Percentiles rank a stretch among this genome's conserved stretches.
phyloP scores from a whole-genome alignment of 305 asterid genomes.

The Fraxinus angustifolia region DNA sequence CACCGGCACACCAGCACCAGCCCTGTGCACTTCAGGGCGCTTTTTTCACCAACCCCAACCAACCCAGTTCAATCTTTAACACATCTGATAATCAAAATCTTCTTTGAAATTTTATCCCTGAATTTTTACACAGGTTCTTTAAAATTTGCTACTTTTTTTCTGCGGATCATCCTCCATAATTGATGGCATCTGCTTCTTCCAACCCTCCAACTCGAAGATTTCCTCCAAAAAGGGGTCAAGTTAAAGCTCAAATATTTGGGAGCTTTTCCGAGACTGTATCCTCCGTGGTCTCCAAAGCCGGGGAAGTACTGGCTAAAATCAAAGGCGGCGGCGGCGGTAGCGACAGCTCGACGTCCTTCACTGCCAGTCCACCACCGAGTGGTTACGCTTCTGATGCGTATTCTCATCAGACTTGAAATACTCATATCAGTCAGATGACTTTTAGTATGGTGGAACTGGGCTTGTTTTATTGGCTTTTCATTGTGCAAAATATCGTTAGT shows the following conservation, averaged over 20 bases:
- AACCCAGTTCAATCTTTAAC: neutral
- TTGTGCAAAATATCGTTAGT: neutral
- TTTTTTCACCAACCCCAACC: neutral
- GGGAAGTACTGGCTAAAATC: constrained; percentile 28
- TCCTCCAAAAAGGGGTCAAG: constrained; percentile 40
- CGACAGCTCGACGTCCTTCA: constrained; percentile 1
- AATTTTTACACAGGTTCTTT: neutral
- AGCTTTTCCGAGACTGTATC: constrained; percentile 31
- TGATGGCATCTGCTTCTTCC: constrained; percentile 28
- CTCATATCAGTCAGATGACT: neutral
- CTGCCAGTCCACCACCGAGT: constrained; percentile 15
- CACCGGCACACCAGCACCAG: neutral
- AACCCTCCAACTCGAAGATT: constrained; percentile 9
- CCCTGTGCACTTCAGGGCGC: neutral
- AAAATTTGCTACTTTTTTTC: neutral
- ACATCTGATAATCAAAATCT: neutral
- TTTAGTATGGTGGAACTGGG: neutral
- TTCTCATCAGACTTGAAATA: neutral
- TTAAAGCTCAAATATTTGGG: constrained; percentile 46
- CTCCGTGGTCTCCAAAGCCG: constrained; percentile 26
- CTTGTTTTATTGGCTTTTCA: neutral
- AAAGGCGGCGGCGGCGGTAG: constrained; percentile 9
- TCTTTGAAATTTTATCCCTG: neutral
- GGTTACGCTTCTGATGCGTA: constrained; percentile 14
- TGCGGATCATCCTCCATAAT: neutral